phyloP scores from a whole-genome alignment of 306 rosid genomes.

The Ammopiptanthus mongolicus region DNA sequence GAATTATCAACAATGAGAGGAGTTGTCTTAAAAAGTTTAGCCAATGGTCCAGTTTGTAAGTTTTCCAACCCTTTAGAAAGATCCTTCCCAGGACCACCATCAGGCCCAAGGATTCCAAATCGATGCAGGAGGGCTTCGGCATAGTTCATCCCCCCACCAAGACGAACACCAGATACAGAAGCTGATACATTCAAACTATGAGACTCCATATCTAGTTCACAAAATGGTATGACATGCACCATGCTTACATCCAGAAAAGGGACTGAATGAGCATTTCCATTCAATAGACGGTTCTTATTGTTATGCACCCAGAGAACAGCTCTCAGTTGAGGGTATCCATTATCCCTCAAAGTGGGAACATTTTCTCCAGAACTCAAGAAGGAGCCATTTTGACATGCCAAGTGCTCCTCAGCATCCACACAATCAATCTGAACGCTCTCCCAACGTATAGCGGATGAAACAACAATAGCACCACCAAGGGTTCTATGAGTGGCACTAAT shows the following conservation, averaged over 20 bases:
- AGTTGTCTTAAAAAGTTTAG: slow-evolving; percentile 57
- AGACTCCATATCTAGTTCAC: slow-evolving; percentile 63
- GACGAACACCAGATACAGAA: slow-evolving; percentile 78
- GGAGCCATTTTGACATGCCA: slow-evolving; percentile 35
- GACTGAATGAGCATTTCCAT: slow-evolving; percentile 33
- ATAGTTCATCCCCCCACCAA: slow-evolving; percentile 94
- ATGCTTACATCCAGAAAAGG: slow-evolving; percentile 62
- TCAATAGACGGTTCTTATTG: slow-evolving; percentile 30
- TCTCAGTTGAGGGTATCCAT: slow-evolving; percentile 61
- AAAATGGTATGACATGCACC: slow-evolving; percentile 68
- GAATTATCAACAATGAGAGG: slow-evolving; percentile 35
- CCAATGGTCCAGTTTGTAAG: slow-evolving; percentile 67
- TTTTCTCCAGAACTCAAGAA: slow-evolving; percentile 37
- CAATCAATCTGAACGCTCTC: slow-evolving; percentile 64
- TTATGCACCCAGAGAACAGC: slow-evolving; percentile 85
- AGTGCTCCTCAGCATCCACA: slow-evolving; percentile 51
- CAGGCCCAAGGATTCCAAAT: slow-evolving; percentile 85
- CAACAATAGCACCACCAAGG: slow-evolving; percentile 83
- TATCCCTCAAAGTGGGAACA: slow-evolving; percentile 36
- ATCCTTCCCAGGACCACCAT: slow-evolving; percentile 86
- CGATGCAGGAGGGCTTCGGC: slow-evolving; percentile 81
- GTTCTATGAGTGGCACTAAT: slow-evolving; percentile 78
- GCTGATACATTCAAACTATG: slow-evolving; percentile 75
- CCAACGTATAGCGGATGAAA: slow-evolving; percentile 78
- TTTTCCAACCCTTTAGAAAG: slow-evolving; percentile 71